Evolutionary conservation across 2,329 filamentous ascomycete species (phyloP).

Genomic region (Stemphylium vesicarium): DNA sequence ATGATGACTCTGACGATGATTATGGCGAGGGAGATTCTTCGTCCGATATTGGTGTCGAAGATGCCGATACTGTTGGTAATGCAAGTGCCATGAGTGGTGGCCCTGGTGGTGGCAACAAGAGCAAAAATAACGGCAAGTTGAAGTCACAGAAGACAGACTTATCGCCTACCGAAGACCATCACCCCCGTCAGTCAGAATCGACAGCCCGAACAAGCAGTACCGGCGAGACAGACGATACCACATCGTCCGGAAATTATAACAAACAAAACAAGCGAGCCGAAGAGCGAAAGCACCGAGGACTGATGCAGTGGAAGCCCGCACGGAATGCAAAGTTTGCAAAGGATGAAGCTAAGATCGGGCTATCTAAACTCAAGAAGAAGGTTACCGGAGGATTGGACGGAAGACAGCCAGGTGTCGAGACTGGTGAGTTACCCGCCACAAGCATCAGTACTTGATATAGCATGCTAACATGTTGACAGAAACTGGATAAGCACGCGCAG

Average conservation of each 20-base stretch:
- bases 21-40: slow-evolving; percentile 49
- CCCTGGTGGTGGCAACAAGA: slow-evolving; percentile 17
- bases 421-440: slow-evolving; percentile 49
- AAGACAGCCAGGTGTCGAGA: slow-evolving; percentile 87
- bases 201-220: slow-evolving; percentile 39
- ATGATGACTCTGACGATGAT: slow-evolving; percentile 49
- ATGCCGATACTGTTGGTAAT: slow-evolving; percentile 52
- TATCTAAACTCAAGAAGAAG: slow-evolving; percentile 77
- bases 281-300: slow-evolving; percentile 82
- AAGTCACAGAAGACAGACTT: slow-evolving; percentile 40
- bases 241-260: slow-evolving; percentile 64
- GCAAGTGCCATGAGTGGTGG: slow-evolving; percentile 31
- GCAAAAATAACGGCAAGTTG: slow-evolving; percentile 25
- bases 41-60: slow-evolving; percentile 65
- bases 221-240: slow-evolving; percentile 22
- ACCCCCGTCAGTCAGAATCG: slow-evolving; percentile 32
- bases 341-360: slow-evolving; percentile 80
- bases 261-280: slow-evolving; percentile 72
- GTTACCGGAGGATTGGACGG: slow-evolving; percentile 75
- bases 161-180: slow-evolving; percentile 24
- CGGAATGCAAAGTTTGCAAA: slow-evolving; percentile 87
- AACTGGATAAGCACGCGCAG: slow-evolving; percentile 20
- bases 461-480: slow-evolving; percentile 27
- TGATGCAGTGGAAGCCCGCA: slow-evolving; percentile 96
- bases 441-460: slow-evolving; percentile 7